phyloP scores from a whole-genome alignment of 2,329 filamentous ascomycete genomes.

The Immersiporthe knoxdaviesiana region DNA sequence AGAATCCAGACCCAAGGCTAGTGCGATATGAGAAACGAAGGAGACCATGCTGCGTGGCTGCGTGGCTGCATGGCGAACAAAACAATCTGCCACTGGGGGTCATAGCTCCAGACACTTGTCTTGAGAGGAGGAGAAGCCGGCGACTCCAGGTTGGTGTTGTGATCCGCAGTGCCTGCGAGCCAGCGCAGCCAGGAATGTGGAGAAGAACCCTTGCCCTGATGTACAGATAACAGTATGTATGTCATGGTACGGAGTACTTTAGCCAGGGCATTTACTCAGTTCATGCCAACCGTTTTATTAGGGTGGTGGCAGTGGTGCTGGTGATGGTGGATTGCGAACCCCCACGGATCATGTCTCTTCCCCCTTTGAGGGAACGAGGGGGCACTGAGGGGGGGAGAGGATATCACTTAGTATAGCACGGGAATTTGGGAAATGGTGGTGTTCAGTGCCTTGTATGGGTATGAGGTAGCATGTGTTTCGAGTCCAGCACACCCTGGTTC shows the following conservation, averaged over 20 bases:
- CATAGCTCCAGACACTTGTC: background rate
- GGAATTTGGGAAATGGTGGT: background rate
- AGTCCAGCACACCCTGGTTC: constrained; percentile 9
- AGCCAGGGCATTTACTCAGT: background rate
- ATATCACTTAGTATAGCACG: too few relatives aligned
- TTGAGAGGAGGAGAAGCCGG: background rate
- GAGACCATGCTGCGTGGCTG: background rate
- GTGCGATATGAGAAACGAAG: background rate
- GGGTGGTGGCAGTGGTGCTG: too few relatives aligned
- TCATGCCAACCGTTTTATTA: background rate
- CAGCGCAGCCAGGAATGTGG: background rate
- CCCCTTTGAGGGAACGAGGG: background rate
- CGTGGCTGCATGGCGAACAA: background rate
- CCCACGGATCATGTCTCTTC: background rate
- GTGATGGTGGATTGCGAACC: background rate
- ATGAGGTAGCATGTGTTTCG: constrained; percentile 7
- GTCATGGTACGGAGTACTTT: background rate
- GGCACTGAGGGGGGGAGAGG: background rate
- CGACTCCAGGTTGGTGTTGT: background rate
- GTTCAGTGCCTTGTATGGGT: background rate
- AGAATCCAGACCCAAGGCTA: background rate
- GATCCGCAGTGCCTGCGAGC: background rate
- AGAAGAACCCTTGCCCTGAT: background rate
- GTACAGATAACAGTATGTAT: background rate
- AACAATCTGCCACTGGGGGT: background rate